phyloP scores from a whole-genome alignment of 164 flowering plant genomes.

The Vitis rupestris region DNA sequence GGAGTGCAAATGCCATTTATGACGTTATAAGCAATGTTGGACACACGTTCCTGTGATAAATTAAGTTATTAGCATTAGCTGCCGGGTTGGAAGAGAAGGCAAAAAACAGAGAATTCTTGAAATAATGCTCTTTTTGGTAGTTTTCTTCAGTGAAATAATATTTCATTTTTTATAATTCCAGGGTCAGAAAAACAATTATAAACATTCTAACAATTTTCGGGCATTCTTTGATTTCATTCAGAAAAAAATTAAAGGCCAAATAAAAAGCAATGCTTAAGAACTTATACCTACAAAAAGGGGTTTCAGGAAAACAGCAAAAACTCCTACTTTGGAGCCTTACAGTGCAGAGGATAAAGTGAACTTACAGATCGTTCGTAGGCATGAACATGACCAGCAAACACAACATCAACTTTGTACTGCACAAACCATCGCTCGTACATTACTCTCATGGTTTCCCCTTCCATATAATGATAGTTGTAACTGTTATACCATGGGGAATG shows the following conservation, averaged over 20 bases:
- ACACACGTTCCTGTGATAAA: conserved; percentile 48
- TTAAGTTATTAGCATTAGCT: background rate
- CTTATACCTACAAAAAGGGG: too few species aligned
- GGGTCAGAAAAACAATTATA: too few species aligned
- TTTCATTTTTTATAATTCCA: too few species aligned
- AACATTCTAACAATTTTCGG: too few species aligned
- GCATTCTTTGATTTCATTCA: too few species aligned
- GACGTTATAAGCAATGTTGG: conserved; percentile 72
- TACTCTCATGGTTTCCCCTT: conserved; percentile 76
- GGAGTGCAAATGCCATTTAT: conserved; percentile 65
- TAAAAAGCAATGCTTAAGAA: too few species aligned
- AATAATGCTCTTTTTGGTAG: too few species aligned
- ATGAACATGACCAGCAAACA: conserved; percentile 70
- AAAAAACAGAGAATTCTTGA: background rate
- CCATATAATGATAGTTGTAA: conserved; percentile 64
- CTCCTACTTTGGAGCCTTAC: too few species aligned
- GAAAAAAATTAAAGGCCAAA: too few species aligned
- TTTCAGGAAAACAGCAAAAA: too few species aligned
- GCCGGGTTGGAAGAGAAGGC: too few species aligned
- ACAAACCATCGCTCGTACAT: conserved; percentile 68
- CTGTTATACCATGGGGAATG: conserved; percentile 66
- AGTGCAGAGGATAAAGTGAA: background rate
- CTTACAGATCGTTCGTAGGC: conserved; percentile 68
- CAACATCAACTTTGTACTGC: conserved; percentile 62
- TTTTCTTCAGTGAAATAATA: too few species aligned